Base-by-base conservation (phyloP, 2,329 filamentous ascomycete species). In the Fusarium nelsonii region DNA sequence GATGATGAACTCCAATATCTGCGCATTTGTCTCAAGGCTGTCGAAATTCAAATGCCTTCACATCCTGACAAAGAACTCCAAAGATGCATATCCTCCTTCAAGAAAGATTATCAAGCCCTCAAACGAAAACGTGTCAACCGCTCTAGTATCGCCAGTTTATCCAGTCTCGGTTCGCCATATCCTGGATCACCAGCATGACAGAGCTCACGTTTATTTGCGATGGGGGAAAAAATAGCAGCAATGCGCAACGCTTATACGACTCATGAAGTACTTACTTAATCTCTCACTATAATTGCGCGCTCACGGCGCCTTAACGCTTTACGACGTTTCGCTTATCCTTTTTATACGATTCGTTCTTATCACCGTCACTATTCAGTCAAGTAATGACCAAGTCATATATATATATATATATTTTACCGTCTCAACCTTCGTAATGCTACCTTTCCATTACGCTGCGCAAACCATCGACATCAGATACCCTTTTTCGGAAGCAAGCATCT, bases 1-100 rank as follows among this genome's bases (percentile, higher is more conserved):
- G 86, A 89, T 65, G 84, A 87, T 40, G 88, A 90, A 74, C 82
- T 91, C 30, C 83, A 85, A 44, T 87, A 87, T 74, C 82, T 89
- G 41, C 85, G 87, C 59, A 86, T 92, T 64, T 85, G 87, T 73
- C 82, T 90, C 65, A 87, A 88, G 68, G 87, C 85, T 23, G 84
- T 90, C 69, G 87, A 90, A 79, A 84, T 88, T 18, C 86, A 88
- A 69, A 84, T 84, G 74, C 81, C 85, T 7, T 76, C 81, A 43
- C 82, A 84, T 59, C 81, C 82, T 3, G 86, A 89, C 74, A 80
- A 82, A 30, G 87, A 89, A 62, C 83, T 90, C 34, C 81, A 84
- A 64, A 82, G 85, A 65, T 88, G 86, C 75, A 89, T 90, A 67
- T 79, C 83, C 61, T 84, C 84, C 66, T 90, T 88, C 85, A 90